Evolutionary conservation across 2,329 filamentous ascomycete species (phyloP), one percentile per base, ranked within the genome.

Genomic region (Phaeosphaeriaceae sp.): DNA sequence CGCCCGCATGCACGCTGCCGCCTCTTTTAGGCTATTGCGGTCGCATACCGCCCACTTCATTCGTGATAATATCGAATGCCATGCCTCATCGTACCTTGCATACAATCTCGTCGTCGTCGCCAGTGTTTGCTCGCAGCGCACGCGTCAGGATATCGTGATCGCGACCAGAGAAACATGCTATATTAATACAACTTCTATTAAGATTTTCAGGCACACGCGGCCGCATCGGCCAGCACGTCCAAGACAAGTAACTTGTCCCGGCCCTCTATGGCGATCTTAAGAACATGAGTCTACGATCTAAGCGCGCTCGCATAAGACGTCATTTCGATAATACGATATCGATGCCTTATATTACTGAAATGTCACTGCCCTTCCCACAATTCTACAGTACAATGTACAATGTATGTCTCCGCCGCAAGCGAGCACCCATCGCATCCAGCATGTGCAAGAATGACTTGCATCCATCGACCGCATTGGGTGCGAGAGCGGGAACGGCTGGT

Each of bases 201-300:
- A 48, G 52, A 54, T 54, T 35, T 46, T 54, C 52, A 54, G 52
- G 52, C 23, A 49, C 52, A 15, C 30, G 10, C 35, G 35, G 35
- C 2, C 35, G 30, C 35, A 7, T 40, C 35, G 35, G 35, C 15
- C 2, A 4, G 15, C 4, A 6, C 15, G 15, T 1, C 35, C 35
- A 2, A 40, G 13, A 40, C 15, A 8, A 40, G 35, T 40, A 17
- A 40, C 13, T 17, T 17, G 35, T n/a, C 35, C 15, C 35, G 15
- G 35, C n/a, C 17, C n/a, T 17, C 11, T 40, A 40, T 40, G 35
- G 35, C 35, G 35, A 40, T 40, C 35, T 40, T 40, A 40, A 40
- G 35, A 6, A n/a, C n/a, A n/a, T n/a, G n/a, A n/a, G n/a, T n/a
- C n/a, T n/a, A 15, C 28, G 24, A 50, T 50, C 49, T 35, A 50